Conservation (phyloP, 208 protist species). For the Leishmania aethiopica region DNA sequence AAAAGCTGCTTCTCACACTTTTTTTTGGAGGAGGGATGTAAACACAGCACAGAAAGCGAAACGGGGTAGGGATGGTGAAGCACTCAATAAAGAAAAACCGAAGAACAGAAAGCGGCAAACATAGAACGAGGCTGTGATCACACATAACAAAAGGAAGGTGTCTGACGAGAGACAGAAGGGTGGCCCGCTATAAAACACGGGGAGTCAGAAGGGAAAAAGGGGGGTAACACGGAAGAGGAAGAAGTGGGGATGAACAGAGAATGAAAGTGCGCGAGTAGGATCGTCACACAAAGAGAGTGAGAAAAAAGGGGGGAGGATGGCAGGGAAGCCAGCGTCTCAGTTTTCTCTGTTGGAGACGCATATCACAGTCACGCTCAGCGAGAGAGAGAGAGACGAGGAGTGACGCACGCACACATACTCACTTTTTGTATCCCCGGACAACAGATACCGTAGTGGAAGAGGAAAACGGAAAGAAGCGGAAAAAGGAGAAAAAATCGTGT, state of each 20-base stretch:
- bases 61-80: background rate
- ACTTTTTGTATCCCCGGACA: background rate
- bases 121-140: background rate
- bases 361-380: background rate
- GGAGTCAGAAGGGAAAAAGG: background rate
- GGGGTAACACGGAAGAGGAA: background rate
- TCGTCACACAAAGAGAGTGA: background rate
- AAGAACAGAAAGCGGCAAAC: constrained; percentile 2
- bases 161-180: background rate
- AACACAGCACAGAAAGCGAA: background rate
- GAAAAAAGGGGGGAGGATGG: background rate
- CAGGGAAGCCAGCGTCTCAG: background rate
- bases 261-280: background rate
- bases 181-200: background rate
- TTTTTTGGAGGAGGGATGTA: background rate
- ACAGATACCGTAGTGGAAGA: background rate
- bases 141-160: background rate
- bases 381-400: background rate
- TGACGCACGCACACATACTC: background rate
- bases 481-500: background rate
- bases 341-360: background rate
- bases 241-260: background rate
- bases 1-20: background rate
- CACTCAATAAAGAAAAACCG: background rate
- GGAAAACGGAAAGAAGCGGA: background rate